phyloP scores from a whole-genome alignment of 1,139 yeast genomes.

The Meyerozyma smithsonii region DNA sequence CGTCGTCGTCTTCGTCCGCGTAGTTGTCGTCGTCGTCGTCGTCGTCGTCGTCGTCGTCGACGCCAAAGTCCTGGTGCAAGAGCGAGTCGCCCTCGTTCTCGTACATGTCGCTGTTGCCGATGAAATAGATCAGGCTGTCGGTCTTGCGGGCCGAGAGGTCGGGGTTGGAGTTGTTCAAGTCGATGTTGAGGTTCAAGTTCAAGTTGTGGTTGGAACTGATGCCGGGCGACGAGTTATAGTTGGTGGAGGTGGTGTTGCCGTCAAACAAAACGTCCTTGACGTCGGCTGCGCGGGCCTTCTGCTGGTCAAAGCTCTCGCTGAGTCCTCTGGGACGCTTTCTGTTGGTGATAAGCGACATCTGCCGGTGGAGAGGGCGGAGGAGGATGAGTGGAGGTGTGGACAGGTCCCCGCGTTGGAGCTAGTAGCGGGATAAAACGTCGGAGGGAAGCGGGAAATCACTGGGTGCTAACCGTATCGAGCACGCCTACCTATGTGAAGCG shows the following conservation, averaged over 20 bases:
- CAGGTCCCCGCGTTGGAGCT: too few relatives aligned
- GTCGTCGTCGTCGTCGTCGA: constrained; percentile 10
- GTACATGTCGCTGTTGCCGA: constrained; percentile 11
- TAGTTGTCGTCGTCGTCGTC: constrained; percentile 24
- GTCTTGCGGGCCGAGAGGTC: constrained; percentile 1
- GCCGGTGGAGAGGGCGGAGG: too few relatives aligned
- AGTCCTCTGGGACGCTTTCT: constrained; percentile 47
- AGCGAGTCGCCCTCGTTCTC: constrained; percentile 10
- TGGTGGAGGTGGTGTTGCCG: not conserved
- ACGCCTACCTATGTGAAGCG: not conserved
- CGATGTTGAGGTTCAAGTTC: constrained; percentile 7
- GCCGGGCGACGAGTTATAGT: constrained; percentile 2
- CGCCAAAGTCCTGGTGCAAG: constrained; percentile 8
- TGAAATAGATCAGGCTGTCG: constrained; percentile 2
- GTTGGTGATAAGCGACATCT: constrained; percentile 34
- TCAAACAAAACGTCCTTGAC: constrained; percentile 2
- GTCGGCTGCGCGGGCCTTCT: constrained; percentile 10
- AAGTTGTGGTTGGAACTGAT: constrained; percentile 3
- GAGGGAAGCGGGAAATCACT: not conserved
- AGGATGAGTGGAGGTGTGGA: too few relatives aligned
- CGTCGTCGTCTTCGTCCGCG: constrained; percentile 24
- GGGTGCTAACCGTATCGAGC: not conserved
- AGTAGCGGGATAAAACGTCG: not conserved
- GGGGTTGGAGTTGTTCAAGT: constrained; percentile 5
- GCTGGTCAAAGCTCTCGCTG: constrained; percentile 34